A percentile compares a stretch with the other conserved stretches of the same genome.
These are phyloP conservation scores for Macrophomina tecta DNA, from an alignment of 2,329 filamentous ascomycete species.

Conservation along the genomic window DNA sequence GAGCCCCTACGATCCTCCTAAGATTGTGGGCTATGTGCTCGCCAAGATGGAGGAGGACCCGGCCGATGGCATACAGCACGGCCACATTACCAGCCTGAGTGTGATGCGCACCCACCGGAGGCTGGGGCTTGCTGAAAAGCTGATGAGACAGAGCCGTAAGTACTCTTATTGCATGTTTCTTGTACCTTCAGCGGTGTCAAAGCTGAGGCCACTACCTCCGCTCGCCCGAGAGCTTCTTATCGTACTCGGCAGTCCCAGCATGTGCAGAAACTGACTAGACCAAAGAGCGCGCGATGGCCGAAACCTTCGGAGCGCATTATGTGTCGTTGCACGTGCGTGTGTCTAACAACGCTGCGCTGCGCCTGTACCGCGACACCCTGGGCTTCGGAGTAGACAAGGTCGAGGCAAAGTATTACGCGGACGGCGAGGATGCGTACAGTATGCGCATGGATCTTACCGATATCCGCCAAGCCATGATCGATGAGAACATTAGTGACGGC, in stretches of 20 bases:
- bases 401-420: slow-evolving; percentile 92
- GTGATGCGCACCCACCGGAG: slow-evolving; percentile 96
- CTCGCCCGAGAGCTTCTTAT: too few relatives aligned
- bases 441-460: slow-evolving; percentile 84
- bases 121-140: slow-evolving; percentile 91
- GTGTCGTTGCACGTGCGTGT: slow-evolving; percentile 96
- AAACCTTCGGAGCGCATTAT: slow-evolving; percentile 89
- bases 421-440: slow-evolving; percentile 93
- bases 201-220: too few relatives aligned
- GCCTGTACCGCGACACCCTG: slow-evolving; percentile 90
- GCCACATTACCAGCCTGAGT: slow-evolving; percentile 92
- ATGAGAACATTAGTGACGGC: slow-evolving; percentile 47
- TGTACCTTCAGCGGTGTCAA: too few relatives aligned
- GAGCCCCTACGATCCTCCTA: slow-evolving; percentile 84
- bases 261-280: neutral
- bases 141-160: slow-evolving; percentile 95
- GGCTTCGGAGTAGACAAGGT: slow-evolving; percentile 87
- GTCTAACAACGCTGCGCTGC: slow-evolving; percentile 88
- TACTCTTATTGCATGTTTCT: slow-evolving; percentile 35
- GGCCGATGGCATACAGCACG: slow-evolving; percentile 85
- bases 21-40: slow-evolving; percentile 98
- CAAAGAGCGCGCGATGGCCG: slow-evolving; percentile 91
- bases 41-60: slow-evolving; percentile 99
- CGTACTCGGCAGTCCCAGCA: neutral
- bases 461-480: slow-evolving; percentile 60